These are phyloP conservation scores for Pythium vanterpoolii DNA, from an alignment of 352 stramenopile species.

Conservation along the genomic window DNA sequence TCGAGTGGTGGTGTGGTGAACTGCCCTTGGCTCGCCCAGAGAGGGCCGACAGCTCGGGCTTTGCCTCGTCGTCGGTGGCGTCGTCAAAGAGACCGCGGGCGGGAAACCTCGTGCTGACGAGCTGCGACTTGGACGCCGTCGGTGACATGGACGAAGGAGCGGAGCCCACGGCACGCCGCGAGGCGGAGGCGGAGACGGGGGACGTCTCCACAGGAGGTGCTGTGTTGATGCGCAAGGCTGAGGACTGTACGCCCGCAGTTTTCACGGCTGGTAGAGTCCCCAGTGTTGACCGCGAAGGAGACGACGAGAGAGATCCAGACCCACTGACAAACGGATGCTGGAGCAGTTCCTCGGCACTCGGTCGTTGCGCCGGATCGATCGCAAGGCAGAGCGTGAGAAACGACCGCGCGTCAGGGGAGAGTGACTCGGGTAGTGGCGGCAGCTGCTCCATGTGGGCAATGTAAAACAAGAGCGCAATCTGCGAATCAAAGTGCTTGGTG, in stretches of 20 bases:
- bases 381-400: constrained; percentile 53
- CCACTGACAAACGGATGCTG: constrained; percentile 83
- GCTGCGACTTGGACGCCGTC: neutral
- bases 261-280: neutral
- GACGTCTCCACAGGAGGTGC: neutral
- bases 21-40: neutral
- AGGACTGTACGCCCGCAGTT: too few relatives aligned
- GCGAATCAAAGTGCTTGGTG: constrained; percentile 69
- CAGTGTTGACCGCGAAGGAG: constrained; percentile 9
- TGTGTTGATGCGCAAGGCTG: neutral
- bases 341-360: constrained; percentile 86
- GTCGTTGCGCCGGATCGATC: constrained; percentile 55
- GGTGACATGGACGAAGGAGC: neutral
- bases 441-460: constrained; percentile 49
- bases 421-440: constrained; percentile 31
- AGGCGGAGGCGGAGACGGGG: neutral
- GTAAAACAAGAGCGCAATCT: constrained; percentile 63
- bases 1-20: neutral
- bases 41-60: neutral
- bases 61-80: neutral
- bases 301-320: neutral
- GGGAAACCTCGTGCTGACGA: constrained; percentile 10
- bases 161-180: neutral
- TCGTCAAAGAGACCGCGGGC: constrained; percentile 5
- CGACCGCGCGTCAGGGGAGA: constrained; percentile 40